Evolutionary conservation across 306 rosid genomes (phyloP).

Genomic region (Acacia acuminata): DNA sequence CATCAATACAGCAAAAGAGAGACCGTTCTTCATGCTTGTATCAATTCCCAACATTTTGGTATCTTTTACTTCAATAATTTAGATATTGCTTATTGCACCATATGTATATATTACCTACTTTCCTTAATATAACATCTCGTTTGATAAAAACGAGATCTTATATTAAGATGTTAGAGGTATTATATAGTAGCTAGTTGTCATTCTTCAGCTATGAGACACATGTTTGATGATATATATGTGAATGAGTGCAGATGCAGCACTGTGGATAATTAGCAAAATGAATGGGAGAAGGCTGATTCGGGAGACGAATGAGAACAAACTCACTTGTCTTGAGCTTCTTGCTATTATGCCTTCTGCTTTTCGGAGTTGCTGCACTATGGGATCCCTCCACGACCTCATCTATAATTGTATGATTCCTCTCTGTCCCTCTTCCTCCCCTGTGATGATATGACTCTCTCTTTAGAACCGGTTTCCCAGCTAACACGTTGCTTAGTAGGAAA

Average conservation of each 20-base stretch:
- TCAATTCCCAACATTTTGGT: not conserved
- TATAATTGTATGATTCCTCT: not conserved
- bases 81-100: too few relatives aligned
- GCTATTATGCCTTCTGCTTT: constrained; percentile 29
- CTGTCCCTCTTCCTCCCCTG: too few relatives aligned
- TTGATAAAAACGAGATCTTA: too few relatives aligned
- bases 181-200: too few relatives aligned
- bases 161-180: too few relatives aligned
- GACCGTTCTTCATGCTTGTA: not conserved
- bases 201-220: too few relatives aligned
- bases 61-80: not conserved
- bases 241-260: constrained; percentile 15
- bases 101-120: too few relatives aligned
- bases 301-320: not conserved
- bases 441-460: too few relatives aligned
- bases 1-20: not conserved
- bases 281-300: not conserved
- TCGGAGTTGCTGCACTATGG: not conserved
- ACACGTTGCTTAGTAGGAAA: too few relatives aligned
- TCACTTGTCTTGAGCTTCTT: constrained; percentile 22
- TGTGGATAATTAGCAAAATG: constrained; percentile 17
- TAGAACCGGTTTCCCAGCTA: too few relatives aligned
- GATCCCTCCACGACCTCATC: not conserved
- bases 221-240: not conserved
- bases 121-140: too few relatives aligned